These are phyloP conservation scores for Lathyrus aphaca DNA, from an alignment of 306 rosid genomes.

Conservation along the genomic window DNA sequence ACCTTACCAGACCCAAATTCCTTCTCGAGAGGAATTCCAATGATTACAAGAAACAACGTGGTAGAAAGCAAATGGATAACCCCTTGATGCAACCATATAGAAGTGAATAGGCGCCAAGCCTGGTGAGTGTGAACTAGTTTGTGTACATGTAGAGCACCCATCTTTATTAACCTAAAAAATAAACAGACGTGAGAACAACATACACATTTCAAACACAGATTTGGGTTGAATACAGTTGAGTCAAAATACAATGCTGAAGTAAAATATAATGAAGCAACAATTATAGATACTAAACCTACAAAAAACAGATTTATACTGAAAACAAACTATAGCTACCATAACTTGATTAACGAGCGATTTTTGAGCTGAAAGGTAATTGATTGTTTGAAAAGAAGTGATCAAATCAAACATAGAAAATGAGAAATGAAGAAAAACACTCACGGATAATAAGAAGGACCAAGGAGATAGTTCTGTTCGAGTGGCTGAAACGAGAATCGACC, in stretches of 20 bases:
- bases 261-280: no score
- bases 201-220: background rate
- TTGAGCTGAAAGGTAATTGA: background rate
- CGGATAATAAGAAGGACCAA: conserved; percentile 78
- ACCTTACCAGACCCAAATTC: conserved; percentile 83
- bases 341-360: background rate
- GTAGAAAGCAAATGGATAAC: conserved; percentile 74
- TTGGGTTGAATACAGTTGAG: no score
- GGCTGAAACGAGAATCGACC: conserved; percentile 81
- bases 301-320: no score
- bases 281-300: no score
- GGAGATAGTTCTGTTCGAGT: conserved; percentile 67
- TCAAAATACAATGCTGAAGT: no score
- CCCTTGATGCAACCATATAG: conserved; percentile 81
- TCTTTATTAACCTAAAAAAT: conserved; percentile 57
- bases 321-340: background rate
- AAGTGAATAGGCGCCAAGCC: conserved; percentile 75
- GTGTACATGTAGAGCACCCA: conserved; percentile 74
- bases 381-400: background rate
- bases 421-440: conserved; percentile 25
- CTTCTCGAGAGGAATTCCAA: conserved; percentile 79
- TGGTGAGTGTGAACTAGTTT: conserved; percentile 56
- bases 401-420: background rate
- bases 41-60: conserved; percentile 66
- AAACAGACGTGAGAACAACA: conserved; percentile 10